Evolutionary conservation across 164 flowering plant species (phyloP).

Genomic region (Saururus chinensis): DNA sequence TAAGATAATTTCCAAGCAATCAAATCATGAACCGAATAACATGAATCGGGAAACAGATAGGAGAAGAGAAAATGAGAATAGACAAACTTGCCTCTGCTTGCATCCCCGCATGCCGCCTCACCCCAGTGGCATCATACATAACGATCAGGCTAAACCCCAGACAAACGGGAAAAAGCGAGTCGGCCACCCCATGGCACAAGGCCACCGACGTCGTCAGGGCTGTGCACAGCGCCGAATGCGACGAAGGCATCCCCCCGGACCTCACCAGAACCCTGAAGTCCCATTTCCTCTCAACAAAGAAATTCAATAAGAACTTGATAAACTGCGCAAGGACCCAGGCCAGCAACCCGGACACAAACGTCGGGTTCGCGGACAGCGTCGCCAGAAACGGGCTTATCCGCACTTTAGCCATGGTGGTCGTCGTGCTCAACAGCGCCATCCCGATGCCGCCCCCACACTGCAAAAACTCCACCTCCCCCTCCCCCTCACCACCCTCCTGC

Average conservation of each 20-base stretch:
- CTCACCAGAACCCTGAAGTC: slow-evolving; percentile 56
- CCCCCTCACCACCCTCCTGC: slow-evolving; percentile 4
- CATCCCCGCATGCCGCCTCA: slow-evolving; percentile 90
- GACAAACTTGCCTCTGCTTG: slow-evolving; percentile 61
- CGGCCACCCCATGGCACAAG: slow-evolving; percentile 77
- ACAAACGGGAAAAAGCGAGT: slow-evolving; percentile 81
- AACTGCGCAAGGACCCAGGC: slow-evolving; percentile 72
- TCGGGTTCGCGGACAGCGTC: slow-evolving; percentile 67
- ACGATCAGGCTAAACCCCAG: slow-evolving; percentile 83
- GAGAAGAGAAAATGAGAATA: background rate
- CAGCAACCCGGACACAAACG: slow-evolving; percentile 55
- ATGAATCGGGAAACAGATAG: too few relatives aligned
- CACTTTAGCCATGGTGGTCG: slow-evolving; percentile 42
- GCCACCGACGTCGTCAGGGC: slow-evolving; percentile 87
- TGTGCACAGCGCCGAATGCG: slow-evolving; percentile 80
- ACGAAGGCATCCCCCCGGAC: slow-evolving; percentile 94
- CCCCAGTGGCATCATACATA: slow-evolving; percentile 94
- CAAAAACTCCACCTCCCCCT: slow-evolving; percentile 13
- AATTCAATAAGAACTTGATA: slow-evolving; percentile 52
- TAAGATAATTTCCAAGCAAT: background rate
- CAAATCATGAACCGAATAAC: background rate
- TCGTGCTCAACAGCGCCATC: slow-evolving; percentile 41
- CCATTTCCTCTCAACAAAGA: slow-evolving; percentile 78
- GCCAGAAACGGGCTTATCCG: slow-evolving; percentile 56
- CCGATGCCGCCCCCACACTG: slow-evolving; percentile 61